phyloP scores from a whole-genome alignment of 2,329 filamentous ascomycete species.

The Epicoccum nigrum region DNA sequence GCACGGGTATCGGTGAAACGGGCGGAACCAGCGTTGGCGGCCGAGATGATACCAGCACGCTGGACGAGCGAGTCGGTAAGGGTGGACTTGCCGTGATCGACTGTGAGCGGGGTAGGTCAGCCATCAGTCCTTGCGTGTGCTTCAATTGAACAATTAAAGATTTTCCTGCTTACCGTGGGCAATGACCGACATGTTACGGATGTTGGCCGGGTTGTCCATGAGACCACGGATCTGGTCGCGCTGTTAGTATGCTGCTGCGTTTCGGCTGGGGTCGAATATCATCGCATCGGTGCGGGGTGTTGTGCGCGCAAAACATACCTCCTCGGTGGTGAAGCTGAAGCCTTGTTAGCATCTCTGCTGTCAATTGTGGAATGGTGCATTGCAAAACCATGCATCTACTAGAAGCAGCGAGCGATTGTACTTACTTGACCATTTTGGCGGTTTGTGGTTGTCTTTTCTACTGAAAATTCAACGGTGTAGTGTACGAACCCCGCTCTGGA shows the following conservation, averaged over 20 bases:
- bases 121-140: constrained; percentile 12
- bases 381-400: neutral
- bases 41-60: constrained; percentile 99
- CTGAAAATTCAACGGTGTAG: constrained; percentile 44
- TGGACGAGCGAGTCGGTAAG: constrained; percentile 99
- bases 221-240: constrained; percentile 68
- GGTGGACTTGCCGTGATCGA: constrained; percentile 99
- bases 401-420: constrained; percentile 43
- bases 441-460: constrained; percentile 60
- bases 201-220: constrained; percentile 80
- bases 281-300: constrained; percentile 23
- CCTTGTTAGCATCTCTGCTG: constrained; percentile 56
- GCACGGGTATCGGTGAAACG: constrained; percentile 96
- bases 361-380: neutral
- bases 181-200: constrained; percentile 99
- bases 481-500: constrained; percentile 42
- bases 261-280: constrained; percentile 17
- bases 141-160: constrained; percentile 5
- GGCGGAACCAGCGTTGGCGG: constrained; percentile 93
- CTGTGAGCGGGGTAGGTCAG: constrained; percentile 50
- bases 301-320: constrained; percentile 58
- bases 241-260: constrained; percentile 36
- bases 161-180: constrained; percentile 73
- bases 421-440: constrained; percentile 99
- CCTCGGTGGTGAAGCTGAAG: constrained; percentile 94